phyloP scores from a whole-genome alignment of 176 grass and related monocot species.

The Cymbopogon citratus region DNA sequence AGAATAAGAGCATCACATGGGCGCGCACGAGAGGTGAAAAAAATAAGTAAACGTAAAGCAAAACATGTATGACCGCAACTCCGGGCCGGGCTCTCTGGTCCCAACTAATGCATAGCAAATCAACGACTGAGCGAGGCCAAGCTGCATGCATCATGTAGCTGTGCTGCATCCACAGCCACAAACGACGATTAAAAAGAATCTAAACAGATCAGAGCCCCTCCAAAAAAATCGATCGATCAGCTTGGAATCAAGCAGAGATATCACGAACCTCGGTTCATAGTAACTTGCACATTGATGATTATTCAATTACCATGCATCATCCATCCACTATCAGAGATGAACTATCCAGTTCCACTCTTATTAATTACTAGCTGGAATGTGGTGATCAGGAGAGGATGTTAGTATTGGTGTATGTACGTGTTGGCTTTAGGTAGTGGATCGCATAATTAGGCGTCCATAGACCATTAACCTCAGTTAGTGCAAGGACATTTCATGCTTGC shows the following conservation, averaged over 20 bases:
- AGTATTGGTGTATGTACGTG: neutral
- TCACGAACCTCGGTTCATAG: conserved; percentile 29
- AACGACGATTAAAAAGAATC: neutral
- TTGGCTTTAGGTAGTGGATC: conserved; percentile 41
- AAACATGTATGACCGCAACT: neutral
- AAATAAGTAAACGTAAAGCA: neutral
- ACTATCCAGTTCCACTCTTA: conserved; percentile 24
- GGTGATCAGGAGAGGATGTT: neutral
- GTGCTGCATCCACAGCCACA: conserved; percentile 35
- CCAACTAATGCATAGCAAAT: neutral
- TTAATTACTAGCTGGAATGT: neutral
- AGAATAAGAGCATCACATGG: conserved; percentile 25
- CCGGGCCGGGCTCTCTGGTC: rapidly evolving
- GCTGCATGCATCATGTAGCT: neutral
- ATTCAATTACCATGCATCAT: neutral
- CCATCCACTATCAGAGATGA: conserved; percentile 18
- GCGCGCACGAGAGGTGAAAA: neutral
- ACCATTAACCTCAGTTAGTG: conserved; percentile 31
- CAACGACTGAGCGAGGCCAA: neutral
- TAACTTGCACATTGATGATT: conserved; percentile 21
- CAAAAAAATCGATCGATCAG: neutral
- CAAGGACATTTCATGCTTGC: neutral
- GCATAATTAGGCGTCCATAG: conserved; percentile 37
- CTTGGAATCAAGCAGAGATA: conserved; percentile 26
- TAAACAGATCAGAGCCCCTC: neutral